phyloP scores from a whole-genome alignment of 1,139 yeast species.

The Yamadazyma dushanensis region DNA sequence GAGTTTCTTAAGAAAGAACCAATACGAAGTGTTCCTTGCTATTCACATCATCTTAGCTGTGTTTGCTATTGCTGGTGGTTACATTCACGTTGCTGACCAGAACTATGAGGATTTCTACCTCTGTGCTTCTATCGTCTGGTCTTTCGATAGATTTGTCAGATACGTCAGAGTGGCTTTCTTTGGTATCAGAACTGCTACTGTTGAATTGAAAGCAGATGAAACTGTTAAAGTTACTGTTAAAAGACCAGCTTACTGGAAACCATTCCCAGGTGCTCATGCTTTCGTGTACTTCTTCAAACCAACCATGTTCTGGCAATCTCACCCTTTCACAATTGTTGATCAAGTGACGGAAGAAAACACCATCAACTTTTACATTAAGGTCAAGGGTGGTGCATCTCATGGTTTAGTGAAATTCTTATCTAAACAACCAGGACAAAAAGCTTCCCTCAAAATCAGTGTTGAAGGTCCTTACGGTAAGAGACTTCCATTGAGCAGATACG shows the following conservation, averaged over 20 bases:
- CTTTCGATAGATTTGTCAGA: constrained; percentile 56
- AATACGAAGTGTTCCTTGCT: constrained; percentile 64
- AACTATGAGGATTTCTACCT: constrained; percentile 48
- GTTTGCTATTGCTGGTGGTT: constrained; percentile 56
- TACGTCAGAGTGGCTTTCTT: constrained; percentile 46
- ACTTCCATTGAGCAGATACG: constrained; percentile 45
- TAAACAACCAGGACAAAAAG: constrained; percentile 45
- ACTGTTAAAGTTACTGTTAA: constrained; percentile 39
- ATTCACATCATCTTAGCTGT: constrained; percentile 60
- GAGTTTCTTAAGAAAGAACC: constrained; percentile 51
- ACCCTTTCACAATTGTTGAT: constrained; percentile 54
- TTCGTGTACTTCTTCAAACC: constrained; percentile 40
- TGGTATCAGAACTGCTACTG: constrained; percentile 52
- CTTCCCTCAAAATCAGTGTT: constrained; percentile 31
- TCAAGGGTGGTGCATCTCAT: constrained; percentile 46
- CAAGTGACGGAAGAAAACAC: constrained; percentile 28
- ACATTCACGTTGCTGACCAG: constrained; percentile 52
- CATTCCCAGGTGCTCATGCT: constrained; percentile 42
- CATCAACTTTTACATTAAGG: constrained; percentile 38
- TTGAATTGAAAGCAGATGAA: constrained; percentile 48
- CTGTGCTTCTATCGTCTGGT: constrained; percentile 65
- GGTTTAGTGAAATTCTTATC: constrained; percentile 44
- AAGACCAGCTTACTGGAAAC: constrained; percentile 38
- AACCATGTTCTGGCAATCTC: constrained; percentile 55
- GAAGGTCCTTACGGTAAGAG: constrained; percentile 47